A percentile compares a stretch with the other conserved stretches of the same genome.
Conservation (phyloP, 2,329 filamentous ascomycete genomes). For the Malbranchea cinnamomea region DNA sequence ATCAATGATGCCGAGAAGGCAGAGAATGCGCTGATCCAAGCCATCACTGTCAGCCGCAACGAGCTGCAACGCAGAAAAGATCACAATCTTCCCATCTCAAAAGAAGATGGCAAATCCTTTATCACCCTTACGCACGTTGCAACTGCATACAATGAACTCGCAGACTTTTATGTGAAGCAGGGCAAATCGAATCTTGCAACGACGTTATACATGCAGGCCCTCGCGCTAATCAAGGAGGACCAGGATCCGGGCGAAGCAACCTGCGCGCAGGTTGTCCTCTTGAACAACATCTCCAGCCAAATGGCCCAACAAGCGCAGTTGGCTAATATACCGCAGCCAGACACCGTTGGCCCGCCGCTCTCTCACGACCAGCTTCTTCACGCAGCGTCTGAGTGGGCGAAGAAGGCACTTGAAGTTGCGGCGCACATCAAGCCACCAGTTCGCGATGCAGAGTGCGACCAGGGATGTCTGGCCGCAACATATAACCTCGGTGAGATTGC, state of each 20-base stretch:
- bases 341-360: slow-evolving; percentile 24
- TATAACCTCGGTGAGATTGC: slow-evolving; percentile 78
- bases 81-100: slow-evolving; percentile 51
- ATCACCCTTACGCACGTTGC: slow-evolving; percentile 26
- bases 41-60: slow-evolving; percentile 62
- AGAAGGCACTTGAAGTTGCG: slow-evolving; percentile 57
- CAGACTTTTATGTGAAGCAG: slow-evolving; percentile 57
- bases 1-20: slow-evolving; percentile 59
- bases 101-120: slow-evolving; percentile 27
- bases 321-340: slow-evolving; percentile 20
- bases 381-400: slow-evolving; percentile 62
- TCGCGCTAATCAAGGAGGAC: slow-evolving; percentile 46
- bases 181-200: slow-evolving; percentile 67
- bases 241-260: slow-evolving; percentile 28
- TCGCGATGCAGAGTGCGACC: slow-evolving; percentile 64
- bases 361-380: slow-evolving; percentile 49
- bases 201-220: slow-evolving; percentile 73
- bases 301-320: slow-evolving; percentile 21
- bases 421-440: slow-evolving; percentile 49
- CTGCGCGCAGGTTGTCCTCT: slow-evolving; percentile 65
- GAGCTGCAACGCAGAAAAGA: slow-evolving; percentile 55
- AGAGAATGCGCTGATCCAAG: slow-evolving; percentile 62
- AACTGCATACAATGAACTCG: slow-evolving; percentile 43
- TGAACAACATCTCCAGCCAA: slow-evolving; percentile 43
- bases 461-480: slow-evolving; percentile 68